A percentile compares a stretch with the other conserved stretches of the same genome.
These are phyloP conservation scores for Plasmopara muralis DNA, from an alignment of 352 stramenopile species.

Conservation along the genomic window DNA sequence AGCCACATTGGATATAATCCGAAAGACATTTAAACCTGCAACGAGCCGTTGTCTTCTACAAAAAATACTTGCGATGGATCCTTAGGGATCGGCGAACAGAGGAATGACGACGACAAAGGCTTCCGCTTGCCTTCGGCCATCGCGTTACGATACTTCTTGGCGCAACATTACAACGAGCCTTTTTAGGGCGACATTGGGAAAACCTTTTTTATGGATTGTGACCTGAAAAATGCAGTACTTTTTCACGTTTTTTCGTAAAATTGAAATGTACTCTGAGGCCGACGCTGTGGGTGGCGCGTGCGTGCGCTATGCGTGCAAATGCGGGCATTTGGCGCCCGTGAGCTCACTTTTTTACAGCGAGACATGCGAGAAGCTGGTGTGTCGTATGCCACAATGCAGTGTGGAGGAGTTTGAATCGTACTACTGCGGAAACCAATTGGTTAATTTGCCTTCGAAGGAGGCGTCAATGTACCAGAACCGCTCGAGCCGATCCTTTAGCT, in stretches of 20 bases:
- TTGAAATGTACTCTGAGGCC: conserved; percentile 5
- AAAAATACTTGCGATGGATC: conserved; percentile 57
- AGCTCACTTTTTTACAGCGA: conserved; percentile 71
- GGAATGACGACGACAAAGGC: conserved; percentile 38
- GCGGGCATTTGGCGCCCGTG: conserved; percentile 54
- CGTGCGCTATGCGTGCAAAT: conserved; percentile 71
- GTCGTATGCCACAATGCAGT: conserved; percentile 55
- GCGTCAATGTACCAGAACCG: conserved; percentile 84
- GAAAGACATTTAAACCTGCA: conserved; percentile 9
- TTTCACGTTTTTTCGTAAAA: background rate
- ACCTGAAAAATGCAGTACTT: background rate
- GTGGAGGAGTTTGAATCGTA: conserved; percentile 86
- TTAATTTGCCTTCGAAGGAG: conserved; percentile 85
- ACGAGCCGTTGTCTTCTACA: conserved; percentile 30
- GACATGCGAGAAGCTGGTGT: conserved; percentile 68
- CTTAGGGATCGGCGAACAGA: conserved; percentile 62
- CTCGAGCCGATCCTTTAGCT: conserved; percentile 79
- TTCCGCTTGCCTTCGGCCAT: conserved; percentile 30
- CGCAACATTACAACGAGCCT: conserved; percentile 2
- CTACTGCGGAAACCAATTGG: conserved; percentile 78
- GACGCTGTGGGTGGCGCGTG: conserved; percentile 27
- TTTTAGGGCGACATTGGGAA: conserved; percentile 1
- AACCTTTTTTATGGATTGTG: conserved; percentile 1
- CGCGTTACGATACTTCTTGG: background rate
- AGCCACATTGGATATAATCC: background rate